phyloP scores from a whole-genome alignment of 2,329 filamentous ascomycete genomes.

The Fusarium pseudograminearum region DNA sequence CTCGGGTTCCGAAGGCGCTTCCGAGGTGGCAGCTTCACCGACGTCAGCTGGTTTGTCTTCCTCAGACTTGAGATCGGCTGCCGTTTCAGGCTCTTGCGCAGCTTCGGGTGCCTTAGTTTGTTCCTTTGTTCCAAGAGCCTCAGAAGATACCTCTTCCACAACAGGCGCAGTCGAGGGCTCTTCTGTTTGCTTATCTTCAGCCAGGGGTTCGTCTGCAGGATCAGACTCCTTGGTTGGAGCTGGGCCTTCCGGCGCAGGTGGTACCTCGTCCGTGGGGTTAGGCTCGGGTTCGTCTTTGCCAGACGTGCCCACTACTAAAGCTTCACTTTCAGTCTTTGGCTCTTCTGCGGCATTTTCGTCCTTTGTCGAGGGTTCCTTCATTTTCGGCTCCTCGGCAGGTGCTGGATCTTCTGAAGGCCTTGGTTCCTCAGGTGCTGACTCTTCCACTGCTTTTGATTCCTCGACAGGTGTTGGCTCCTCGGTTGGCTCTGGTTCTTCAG shows the following conservation, averaged over 20 bases:
- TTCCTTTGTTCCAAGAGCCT: slow-evolving; percentile 14
- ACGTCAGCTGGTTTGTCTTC: slow-evolving; percentile 2
- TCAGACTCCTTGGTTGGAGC: neutral
- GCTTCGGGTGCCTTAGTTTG: slow-evolving; percentile 5
- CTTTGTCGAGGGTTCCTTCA: neutral
- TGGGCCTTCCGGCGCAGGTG: neutral
- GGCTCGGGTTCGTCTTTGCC: slow-evolving; percentile 10
- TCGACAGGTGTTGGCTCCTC: neutral
- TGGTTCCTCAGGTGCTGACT: neutral
- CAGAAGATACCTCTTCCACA: neutral
- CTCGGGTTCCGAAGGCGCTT: slow-evolving; percentile 6
- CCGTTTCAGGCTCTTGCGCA: neutral
- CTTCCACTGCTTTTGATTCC: slow-evolving; percentile 1
- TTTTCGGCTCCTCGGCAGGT: neutral
- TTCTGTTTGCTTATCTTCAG: neutral
- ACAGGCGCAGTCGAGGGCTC: neutral
- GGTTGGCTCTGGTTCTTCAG: neutral
- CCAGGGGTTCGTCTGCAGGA: neutral
- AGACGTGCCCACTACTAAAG: slow-evolving; percentile 3
- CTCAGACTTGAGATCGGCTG: slow-evolving; percentile 7
- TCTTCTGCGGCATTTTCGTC: slow-evolving; percentile 5
- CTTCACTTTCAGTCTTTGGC: neutral
- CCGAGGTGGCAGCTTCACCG: neutral
- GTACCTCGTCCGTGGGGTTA: slow-evolving; percentile 2
- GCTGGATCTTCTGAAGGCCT: neutral